Conservation (phyloP, 2,329 filamentous ascomycete species). For the Ceratocystis lukuohia region DNA sequence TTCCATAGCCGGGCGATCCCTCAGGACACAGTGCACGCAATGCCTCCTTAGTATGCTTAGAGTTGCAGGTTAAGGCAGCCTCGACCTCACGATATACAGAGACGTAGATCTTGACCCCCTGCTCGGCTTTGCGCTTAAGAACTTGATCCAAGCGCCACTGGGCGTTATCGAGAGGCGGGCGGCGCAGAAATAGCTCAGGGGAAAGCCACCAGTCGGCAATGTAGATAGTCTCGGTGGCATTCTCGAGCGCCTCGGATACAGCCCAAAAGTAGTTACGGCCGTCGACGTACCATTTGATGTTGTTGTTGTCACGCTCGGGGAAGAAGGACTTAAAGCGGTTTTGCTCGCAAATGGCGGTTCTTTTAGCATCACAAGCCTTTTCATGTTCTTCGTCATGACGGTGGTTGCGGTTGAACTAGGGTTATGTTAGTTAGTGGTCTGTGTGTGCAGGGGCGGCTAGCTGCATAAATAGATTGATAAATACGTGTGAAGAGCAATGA, state of each 20-base stretch:
- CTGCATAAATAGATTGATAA: background rate
- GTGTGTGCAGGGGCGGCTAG: background rate
- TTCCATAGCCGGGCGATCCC: conserved; percentile 68
- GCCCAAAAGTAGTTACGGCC: conserved; percentile 92
- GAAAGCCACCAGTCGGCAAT: conserved; percentile 97
- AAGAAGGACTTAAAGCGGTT: conserved; percentile 88
- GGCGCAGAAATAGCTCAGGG: conserved; percentile 71
- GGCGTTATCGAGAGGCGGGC: conserved; percentile 70
- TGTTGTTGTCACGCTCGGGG: conserved; percentile 70
- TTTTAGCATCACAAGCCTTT: conserved; percentile 66
- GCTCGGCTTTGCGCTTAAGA: conserved; percentile 77
- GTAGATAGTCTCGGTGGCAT: conserved; percentile 85
- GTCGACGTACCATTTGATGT: conserved; percentile 95
- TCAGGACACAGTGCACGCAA: conserved; percentile 67
- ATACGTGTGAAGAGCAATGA: too few species aligned
- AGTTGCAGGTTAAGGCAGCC: conserved; percentile 79
- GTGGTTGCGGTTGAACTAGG: conserved; percentile 67
- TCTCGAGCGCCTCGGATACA: conserved; percentile 78
- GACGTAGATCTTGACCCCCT: conserved; percentile 86
- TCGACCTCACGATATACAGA: conserved; percentile 83
- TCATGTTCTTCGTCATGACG: conserved; percentile 92
- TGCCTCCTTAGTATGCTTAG: conserved; percentile 79
- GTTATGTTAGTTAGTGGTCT: conserved; percentile 5
- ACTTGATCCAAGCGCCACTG: conserved; percentile 78
- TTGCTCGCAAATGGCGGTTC: conserved; percentile 53